Percentiles rank a stretch among this genome's conserved stretches.
Conservation (phyloP, 495 filamentous ascomycete species). For the Aspergillus incahuasiensis region DNA sequence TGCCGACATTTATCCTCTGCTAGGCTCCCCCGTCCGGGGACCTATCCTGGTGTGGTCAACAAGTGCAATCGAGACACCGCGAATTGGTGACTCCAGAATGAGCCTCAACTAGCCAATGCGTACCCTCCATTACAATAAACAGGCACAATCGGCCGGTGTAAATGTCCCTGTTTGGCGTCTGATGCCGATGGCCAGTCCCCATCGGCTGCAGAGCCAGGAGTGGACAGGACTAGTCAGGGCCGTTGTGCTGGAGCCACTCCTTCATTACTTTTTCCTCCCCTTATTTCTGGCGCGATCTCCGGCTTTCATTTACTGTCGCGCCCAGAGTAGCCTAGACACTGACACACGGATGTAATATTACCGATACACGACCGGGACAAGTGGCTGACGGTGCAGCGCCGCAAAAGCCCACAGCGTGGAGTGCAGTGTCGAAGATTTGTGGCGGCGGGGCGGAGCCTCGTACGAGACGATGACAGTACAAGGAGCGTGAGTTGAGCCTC, state of each 20-base stretch:
- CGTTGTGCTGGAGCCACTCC: neutral
- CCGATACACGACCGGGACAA: neutral
- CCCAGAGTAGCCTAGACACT: neutral
- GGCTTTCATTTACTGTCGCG: neutral
- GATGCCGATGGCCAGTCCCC: neutral
- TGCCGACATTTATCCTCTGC: neutral
- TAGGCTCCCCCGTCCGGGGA: neutral
- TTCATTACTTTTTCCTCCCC: neutral
- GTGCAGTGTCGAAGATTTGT: neutral
- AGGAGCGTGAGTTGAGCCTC: neutral
- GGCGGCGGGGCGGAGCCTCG: neutral
- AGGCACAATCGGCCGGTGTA: neutral
- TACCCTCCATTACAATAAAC: constrained; percentile 1
- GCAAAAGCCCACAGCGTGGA: neutral
- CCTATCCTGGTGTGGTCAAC: neutral
- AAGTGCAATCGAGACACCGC: neutral
- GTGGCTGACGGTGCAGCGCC: neutral
- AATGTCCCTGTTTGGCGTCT: neutral
- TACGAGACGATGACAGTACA: neutral
- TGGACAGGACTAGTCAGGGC: neutral
- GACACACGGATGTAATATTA: neutral
- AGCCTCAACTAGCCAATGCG: neutral
- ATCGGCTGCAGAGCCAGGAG: neutral
- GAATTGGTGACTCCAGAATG: constrained; percentile 2
- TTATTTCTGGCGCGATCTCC: neutral